phyloP scores from a whole-genome alignment of 371 early-diverging fungal species.

The Mortierella sp. region DNA sequence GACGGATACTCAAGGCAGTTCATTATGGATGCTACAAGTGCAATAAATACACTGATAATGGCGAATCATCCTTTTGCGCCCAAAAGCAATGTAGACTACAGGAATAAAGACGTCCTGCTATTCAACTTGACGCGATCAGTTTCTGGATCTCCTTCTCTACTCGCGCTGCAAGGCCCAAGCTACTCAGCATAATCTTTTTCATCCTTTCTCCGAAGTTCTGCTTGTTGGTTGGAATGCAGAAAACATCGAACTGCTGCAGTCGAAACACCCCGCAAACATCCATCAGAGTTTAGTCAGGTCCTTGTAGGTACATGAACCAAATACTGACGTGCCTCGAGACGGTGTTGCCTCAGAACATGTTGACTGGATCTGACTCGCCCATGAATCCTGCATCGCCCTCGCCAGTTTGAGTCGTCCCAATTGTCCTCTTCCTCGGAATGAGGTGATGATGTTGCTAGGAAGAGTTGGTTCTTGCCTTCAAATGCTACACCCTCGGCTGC shows the following conservation, averaged over 20 bases:
- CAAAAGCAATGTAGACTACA: too few relatives aligned
- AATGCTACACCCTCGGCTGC: too few relatives aligned
- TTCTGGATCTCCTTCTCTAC: not conserved
- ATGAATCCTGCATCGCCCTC: constrained; percentile 7
- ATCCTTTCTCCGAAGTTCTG: constrained; percentile 3
- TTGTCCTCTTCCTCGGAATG: too few relatives aligned
- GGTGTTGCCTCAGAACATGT: constrained; percentile 2
- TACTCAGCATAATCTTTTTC: not conserved
- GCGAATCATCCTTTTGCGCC: too few relatives aligned
- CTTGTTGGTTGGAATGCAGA: constrained; percentile 1
- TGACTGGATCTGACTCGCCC: constrained; percentile 1
- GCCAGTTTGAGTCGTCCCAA: constrained; percentile 6
- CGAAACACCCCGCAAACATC: constrained; percentile 5
- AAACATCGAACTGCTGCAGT: constrained; percentile 4
- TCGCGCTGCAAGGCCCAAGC: not conserved
- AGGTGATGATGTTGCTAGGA: too few relatives aligned
- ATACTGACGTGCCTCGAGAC: not conserved
- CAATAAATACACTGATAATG: too few relatives aligned
- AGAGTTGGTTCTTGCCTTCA: too few relatives aligned
- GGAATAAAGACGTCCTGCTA: too few relatives aligned
- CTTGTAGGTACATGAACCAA: constrained; percentile 8
- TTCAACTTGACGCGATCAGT: too few relatives aligned
- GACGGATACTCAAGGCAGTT: too few relatives aligned
- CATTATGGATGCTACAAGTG: too few relatives aligned
- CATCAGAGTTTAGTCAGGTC: constrained; percentile 1